Evolutionary conservation across 2,329 filamentous ascomycete genomes (phyloP).

Genomic region (Talaromyces piceae): DNA sequence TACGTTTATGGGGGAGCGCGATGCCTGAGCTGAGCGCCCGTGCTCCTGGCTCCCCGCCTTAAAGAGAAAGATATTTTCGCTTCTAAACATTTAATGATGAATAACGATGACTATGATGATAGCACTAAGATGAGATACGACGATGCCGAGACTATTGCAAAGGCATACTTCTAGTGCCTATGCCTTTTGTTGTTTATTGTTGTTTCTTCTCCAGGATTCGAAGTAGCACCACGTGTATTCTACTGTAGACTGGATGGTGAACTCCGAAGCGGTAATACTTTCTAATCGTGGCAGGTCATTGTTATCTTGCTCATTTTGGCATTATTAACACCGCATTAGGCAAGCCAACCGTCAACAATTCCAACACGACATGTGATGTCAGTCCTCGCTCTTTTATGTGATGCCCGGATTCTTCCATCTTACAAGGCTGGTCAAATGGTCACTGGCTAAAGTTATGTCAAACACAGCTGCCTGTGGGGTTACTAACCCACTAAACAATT

Average conservation of each 20-base stretch:
- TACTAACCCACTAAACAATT: background rate
- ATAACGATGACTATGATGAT: background rate
- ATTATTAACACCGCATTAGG: no score
- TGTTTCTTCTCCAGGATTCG: background rate
- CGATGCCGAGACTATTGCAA: background rate
- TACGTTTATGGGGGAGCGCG: slow-evolving; percentile 28
- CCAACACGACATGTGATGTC: background rate
- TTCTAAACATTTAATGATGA: background rate
- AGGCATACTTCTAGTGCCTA: background rate
- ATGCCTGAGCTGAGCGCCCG: slow-evolving; percentile 29
- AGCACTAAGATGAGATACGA: background rate
- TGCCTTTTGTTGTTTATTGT: background rate
- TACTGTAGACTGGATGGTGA: no score
- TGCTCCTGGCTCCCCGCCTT: slow-evolving; percentile 16
- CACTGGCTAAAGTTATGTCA: no score
- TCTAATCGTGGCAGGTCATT: no score
- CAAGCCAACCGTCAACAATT: no score
- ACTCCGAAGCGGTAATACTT: no score
- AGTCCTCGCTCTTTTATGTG: background rate
- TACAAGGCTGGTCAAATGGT: no score
- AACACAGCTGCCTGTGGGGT: no score
- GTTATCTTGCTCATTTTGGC: no score
- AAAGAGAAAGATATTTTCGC: background rate
- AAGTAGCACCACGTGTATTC: background rate
- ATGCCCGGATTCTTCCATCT: background rate